Evolutionary conservation across 108 stramenopile genomes (phyloP).

Genomic region (Discostella stelligeroides): DNA sequence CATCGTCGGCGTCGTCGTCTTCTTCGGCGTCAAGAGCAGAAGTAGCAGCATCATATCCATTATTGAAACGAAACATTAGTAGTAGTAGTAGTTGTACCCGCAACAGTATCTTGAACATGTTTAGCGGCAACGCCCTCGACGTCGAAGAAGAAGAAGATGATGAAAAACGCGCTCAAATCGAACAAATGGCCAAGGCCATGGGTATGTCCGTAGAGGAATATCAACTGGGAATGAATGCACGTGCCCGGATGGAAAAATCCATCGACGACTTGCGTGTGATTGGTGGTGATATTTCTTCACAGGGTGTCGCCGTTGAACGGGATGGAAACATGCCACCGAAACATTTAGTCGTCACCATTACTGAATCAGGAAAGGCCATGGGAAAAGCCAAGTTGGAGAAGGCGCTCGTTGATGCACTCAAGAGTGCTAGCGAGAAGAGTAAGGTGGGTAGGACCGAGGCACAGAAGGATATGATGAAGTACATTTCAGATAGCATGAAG

Average conservation of each 20-base stretch:
- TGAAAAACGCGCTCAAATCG: slow-evolving; percentile 66
- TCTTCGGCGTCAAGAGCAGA: background rate
- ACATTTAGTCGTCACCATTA: slow-evolving; percentile 68
- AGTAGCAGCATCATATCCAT: background rate
- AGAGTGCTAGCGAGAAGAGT: slow-evolving; percentile 56
- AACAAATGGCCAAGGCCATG: slow-evolving; percentile 78
- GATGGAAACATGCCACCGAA: slow-evolving; percentile 81
- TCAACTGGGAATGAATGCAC: slow-evolving; percentile 74
- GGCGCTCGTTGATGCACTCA: slow-evolving; percentile 60
- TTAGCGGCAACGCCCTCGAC: slow-evolving; percentile 67
- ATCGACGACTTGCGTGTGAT: slow-evolving; percentile 59
- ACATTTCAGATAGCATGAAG: slow-evolving; percentile 71
- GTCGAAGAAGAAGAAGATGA: slow-evolving; percentile 73
- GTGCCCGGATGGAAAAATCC: slow-evolving; percentile 50
- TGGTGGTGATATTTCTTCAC: slow-evolving; percentile 55
- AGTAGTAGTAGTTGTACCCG: too few relatives aligned
- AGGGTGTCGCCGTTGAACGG: slow-evolving; percentile 61
- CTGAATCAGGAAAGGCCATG: slow-evolving; percentile 74
- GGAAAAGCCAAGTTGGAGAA: slow-evolving; percentile 67
- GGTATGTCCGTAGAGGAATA: slow-evolving; percentile 86
- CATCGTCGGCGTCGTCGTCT: background rate
- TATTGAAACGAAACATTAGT: background rate
- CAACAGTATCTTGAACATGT: slow-evolving; percentile 76
- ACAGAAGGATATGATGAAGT: slow-evolving; percentile 84
- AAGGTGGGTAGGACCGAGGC: slow-evolving; percentile 65